Evolutionary conservation across 1,284 basidiomycete genomes (phyloP), one percentile per base, ranked within the genome.

Genomic region (Testicularia cyperi): DNA sequence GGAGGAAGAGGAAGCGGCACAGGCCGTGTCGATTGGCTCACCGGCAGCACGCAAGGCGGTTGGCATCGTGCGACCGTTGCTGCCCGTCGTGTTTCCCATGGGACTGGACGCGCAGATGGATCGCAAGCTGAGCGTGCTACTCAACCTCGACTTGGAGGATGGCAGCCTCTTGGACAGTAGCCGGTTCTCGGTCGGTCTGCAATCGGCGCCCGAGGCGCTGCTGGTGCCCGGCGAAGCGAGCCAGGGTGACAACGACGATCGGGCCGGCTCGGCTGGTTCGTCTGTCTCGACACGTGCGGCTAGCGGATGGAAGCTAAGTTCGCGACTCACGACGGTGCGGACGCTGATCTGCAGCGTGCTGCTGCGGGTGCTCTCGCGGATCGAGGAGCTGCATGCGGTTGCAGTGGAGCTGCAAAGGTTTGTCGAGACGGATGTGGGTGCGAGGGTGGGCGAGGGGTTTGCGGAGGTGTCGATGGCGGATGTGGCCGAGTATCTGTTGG

Each of bases 401-500:
- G 34, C 51, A 3, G 28, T 32, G 23, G 51, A 51, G 20, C 30
- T 52, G 28, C 47, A 25, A 20, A 29, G 22, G 13, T 57, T 57
- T 14, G 41, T 53, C 28, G 45, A 57, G 23, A 36, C 48, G 6
- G 44, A 45, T 8, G 23, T 62, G 5, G 20, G 44, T 5, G 33
- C 30, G 13, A 23, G 49, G 6, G 47, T 54, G 1, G 58, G 52
- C 6, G 47, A 45, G 4, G 45, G 46, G 1, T 54, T 54, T 36
- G 44, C 40, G 4, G 49, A 46, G 9, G 86, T 90, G 0, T 86
- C 84, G 48, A 79, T 94, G 1, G 81, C 84, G 6, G 84, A 83
- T 55, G 80, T 94, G 32, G 87, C 87, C 3, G 79, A 79, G 14
- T 83, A 82, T 35, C 44, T 52, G 44, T 37, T 36, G 6, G 52